These are phyloP conservation scores for Fusarium duplospermum DNA, from an alignment of 2,329 filamentous ascomycete species.

Conservation along the genomic window DNA sequence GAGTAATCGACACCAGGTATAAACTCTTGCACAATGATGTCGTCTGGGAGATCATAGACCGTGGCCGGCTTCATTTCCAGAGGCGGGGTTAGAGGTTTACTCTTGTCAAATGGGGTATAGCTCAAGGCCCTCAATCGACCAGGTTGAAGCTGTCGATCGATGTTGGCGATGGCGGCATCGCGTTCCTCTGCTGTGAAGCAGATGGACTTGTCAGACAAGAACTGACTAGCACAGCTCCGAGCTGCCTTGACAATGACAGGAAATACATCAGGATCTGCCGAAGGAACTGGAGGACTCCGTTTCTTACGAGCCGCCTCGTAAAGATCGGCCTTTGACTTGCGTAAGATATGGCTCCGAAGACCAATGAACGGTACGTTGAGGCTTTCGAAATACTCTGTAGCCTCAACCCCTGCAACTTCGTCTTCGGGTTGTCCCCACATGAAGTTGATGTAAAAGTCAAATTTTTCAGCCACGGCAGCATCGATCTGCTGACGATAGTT, in stretches of 20 bases:
- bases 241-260: not conserved
- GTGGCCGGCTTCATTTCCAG: not conserved
- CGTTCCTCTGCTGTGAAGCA: not conserved
- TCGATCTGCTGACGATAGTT: not conserved
- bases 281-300: not conserved
- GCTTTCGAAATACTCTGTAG: not conserved
- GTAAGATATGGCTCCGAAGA: not conserved
- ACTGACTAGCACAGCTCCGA: not conserved
- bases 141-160: not conserved
- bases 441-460: not conserved
- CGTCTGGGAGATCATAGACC: not conserved
- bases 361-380: not conserved
- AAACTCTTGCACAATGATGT: not conserved
- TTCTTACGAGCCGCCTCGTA: not conserved
- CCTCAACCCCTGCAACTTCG: not conserved
- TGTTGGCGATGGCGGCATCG: not conserved
- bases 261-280: not conserved
- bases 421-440: not conserved
- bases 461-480: not conserved
- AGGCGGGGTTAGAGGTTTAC: not conserved
- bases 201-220: not conserved
- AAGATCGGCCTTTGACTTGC: not conserved
- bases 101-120: not conserved
- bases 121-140: not conserved
- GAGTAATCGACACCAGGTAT: not conserved